Conservation (phyloP, 2,329 filamentous ascomycete genomes). For the Aspergillus fumigatiaffinis region DNA sequence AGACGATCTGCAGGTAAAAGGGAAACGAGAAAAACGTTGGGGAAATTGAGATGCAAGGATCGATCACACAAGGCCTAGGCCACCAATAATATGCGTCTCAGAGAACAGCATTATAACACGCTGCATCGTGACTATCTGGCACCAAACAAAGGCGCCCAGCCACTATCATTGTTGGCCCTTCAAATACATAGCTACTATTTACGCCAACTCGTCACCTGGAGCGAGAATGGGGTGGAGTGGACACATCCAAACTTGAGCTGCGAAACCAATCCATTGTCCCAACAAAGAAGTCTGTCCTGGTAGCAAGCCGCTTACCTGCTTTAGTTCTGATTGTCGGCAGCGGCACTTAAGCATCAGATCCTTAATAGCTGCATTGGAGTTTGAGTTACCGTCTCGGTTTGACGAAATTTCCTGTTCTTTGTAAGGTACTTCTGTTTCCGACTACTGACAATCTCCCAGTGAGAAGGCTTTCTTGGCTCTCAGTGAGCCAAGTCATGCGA, state of each 20-base stretch:
- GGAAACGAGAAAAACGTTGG: not conserved
- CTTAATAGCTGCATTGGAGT: not conserved
- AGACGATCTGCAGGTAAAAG: not conserved
- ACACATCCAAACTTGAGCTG: not conserved
- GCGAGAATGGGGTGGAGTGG: not conserved
- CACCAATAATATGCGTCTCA: not conserved
- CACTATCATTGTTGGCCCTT: slow-evolving; percentile 1
- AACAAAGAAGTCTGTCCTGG: not conserved
- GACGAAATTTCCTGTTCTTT: not conserved
- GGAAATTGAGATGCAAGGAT: not conserved
- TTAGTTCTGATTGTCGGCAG: not conserved
- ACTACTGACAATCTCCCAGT: not conserved
- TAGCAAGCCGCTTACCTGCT: not conserved
- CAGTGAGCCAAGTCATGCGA: not conserved
- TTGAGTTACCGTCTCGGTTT: not conserved
- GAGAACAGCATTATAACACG: not conserved
- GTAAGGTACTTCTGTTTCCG: not conserved
- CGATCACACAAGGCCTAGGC: not conserved
- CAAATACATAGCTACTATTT: not conserved
- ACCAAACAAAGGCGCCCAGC: slow-evolving; percentile 19
- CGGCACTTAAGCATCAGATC: not conserved
- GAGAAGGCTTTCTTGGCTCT: not conserved
- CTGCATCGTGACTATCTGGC: slow-evolving; percentile 18
- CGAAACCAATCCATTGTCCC: not conserved
- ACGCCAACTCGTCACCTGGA: not conserved